Percentiles rank a stretch among this genome's conserved stretches.
Conservation (phyloP, 352 stramenopile genomes). For the Phytophthora quininea region DNA sequence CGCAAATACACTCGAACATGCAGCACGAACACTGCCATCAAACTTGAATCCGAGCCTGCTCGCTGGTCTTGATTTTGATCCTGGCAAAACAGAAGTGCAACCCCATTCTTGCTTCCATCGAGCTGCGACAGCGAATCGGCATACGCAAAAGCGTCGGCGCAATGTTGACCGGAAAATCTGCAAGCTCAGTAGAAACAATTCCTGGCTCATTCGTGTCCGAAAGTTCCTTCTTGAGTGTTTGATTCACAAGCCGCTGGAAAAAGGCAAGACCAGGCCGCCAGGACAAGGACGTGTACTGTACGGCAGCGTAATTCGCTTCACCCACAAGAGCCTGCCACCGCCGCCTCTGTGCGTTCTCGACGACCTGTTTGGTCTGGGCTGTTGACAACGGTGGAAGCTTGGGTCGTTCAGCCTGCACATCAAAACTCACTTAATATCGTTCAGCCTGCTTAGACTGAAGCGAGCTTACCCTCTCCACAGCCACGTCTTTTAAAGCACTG, state of each 20-base stretch:
- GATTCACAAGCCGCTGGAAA: constrained; percentile 45
- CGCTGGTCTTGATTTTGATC: constrained; percentile 27
- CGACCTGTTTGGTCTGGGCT: constrained; percentile 17
- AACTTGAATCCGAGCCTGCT: not conserved
- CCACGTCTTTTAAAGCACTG: constrained; percentile 52
- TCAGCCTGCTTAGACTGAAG: not conserved
- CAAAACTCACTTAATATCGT: not conserved
- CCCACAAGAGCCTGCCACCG: constrained; percentile 44
- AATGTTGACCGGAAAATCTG: constrained; percentile 31
- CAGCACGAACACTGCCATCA: constrained; percentile 6
- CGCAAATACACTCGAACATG: constrained; percentile 23
- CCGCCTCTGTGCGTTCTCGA: constrained; percentile 25
- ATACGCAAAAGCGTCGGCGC: constrained; percentile 35
- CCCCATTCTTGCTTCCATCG: constrained; percentile 4
- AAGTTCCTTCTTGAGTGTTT: constrained; percentile 17
- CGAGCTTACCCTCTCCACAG: constrained; percentile 27
- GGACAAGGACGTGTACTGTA: constrained; percentile 34
- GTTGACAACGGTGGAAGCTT: constrained; percentile 24
- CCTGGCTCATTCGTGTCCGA: not conserved
- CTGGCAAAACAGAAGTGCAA: constrained; percentile 31
- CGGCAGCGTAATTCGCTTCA: constrained; percentile 47
- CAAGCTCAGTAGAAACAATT: constrained; percentile 20
- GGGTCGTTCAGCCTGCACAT: constrained; percentile 2
- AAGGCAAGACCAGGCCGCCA: constrained; percentile 55
- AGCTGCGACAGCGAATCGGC: not conserved